Conservation (phyloP, 129 eudicot species). For the Pseudognaphalium luteoalbum region DNA sequence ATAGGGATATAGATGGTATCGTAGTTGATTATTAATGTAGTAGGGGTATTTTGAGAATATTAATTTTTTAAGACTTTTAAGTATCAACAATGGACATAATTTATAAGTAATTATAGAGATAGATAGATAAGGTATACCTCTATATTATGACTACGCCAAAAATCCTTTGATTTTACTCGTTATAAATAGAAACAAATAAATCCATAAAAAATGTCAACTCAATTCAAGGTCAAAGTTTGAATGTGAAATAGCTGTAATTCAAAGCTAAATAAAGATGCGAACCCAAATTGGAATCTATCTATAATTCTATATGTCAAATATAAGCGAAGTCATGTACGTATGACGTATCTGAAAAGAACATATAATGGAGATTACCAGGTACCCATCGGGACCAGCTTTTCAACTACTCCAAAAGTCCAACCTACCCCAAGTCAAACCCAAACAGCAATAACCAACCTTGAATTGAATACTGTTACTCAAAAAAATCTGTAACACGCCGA, state of each 20-base stretch:
- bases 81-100: no score
- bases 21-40: no score
- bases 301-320: not conserved
- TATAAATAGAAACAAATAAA: not conserved
- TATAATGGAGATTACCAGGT: not conserved
- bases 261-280: not conserved
- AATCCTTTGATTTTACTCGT: not conserved
- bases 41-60: no score
- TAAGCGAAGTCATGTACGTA: not conserved
- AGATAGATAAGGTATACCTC: no score
- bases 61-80: no score
- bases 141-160: no score
- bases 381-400: slow-evolving; percentile 1
- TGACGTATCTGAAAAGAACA: not conserved
- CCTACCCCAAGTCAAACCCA: slow-evolving; percentile 3
- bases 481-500: not conserved
- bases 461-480: not conserved
- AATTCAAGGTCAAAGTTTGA: not conserved
- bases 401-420: not conserved
- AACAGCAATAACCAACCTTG: not conserved
- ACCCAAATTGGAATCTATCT: not conserved
- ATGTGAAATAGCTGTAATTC: no score
- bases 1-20: no score
- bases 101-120: no score
- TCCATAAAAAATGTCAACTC: not conserved